A percentile compares a stretch with the other conserved stretches of the same genome.
Conservation (phyloP, 345 rosid species). For the Citrus glauca region DNA sequence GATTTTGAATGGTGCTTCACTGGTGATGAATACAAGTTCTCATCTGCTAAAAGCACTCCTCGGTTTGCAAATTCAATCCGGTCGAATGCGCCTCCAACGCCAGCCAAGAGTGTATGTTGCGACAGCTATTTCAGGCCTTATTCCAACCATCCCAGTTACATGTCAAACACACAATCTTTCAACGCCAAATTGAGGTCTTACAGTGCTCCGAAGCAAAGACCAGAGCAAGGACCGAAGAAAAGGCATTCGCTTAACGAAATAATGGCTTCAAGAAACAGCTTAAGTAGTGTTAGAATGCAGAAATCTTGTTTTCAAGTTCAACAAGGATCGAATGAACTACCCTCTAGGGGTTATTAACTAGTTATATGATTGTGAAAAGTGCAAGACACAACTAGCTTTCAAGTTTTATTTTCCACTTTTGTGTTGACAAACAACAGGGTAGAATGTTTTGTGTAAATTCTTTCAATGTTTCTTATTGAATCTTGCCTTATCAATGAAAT, state of each 20-base stretch:
- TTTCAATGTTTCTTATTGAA: constrained; percentile 9
- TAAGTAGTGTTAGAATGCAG: constrained; percentile 43
- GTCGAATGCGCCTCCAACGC: constrained; percentile 30
- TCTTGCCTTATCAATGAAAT: constrained; percentile 24
- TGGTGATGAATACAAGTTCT: constrained; percentile 44
- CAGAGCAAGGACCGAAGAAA: constrained; percentile 44
- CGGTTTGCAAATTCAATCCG: constrained; percentile 27
- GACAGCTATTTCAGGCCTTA: constrained; percentile 37
- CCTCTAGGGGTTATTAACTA: not conserved
- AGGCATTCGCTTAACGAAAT: constrained; percentile 57
- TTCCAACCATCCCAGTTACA: constrained; percentile 58
- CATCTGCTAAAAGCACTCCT: constrained; percentile 61
- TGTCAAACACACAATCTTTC: constrained; percentile 77
- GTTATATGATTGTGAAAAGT: not conserved
- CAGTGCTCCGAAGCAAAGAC: constrained; percentile 73
- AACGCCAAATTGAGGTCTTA: constrained; percentile 68
- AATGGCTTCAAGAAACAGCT: constrained; percentile 54
- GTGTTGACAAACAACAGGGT: constrained; percentile 19
- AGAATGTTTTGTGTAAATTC: constrained; percentile 33
- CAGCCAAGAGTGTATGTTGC: constrained; percentile 42
- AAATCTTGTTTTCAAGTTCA: constrained; percentile 33
- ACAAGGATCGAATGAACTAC: constrained; percentile 7
- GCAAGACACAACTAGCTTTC: not conserved
- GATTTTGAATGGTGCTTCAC: constrained; percentile 46
- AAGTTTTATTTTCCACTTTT: constrained; percentile 3